Evolutionary conservation across 192 early-diverging fungal species (phyloP), one percentile per base, ranked within the genome.

Genomic region (Polychytrium aggregatum): DNA sequence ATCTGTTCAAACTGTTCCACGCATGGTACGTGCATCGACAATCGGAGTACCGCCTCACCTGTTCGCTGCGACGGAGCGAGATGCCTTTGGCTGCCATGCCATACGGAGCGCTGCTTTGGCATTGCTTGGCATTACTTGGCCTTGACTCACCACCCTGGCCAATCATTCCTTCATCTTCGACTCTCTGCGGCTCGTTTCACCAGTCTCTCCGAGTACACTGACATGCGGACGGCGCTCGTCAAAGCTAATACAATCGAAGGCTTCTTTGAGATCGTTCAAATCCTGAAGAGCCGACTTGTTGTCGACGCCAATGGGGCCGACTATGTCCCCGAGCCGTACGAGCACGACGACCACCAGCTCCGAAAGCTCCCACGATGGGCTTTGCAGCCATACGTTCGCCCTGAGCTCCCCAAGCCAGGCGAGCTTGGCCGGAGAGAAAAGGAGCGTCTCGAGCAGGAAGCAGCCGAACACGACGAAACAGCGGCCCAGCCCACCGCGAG

Each of bases 1-100:
- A 98, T 55, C 41, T 98, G 50, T 98, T 98, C 62, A 97, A 95
- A 62, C 70, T 98, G 31, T 89, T 92, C 62, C 71, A 61, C 8
- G 59, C 68, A 34, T 64, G 55, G 59, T 68, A 48, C 26, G 46
- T 22, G 11, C 21, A 2, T 57, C 34, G 20, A 34, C 24, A 42
- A 50, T 25, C 25, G 20, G n/a, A 26, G 20, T n/a, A 42, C 34
- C 34, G 8, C 18, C 44, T 18, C 17, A 28, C 6, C 20, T 34
- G 5, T 25, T 6, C 17, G 24, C 11, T 46, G 17, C 17, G 29
- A 24, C 29, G 1, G 17, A 30, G 34, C 27, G 18, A 5, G 16
- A 33, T 50, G 24, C 16, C 2, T 27, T 41, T 2, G 18, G 22
- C 14, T 45, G 25, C 29, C 21, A 25, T 28, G 18, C 36, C 26